Percentiles rank a stretch among this genome's conserved stretches.
Conservation (phyloP, 2,329 filamentous ascomycete species). For the Ophiosphaerella narmari region DNA sequence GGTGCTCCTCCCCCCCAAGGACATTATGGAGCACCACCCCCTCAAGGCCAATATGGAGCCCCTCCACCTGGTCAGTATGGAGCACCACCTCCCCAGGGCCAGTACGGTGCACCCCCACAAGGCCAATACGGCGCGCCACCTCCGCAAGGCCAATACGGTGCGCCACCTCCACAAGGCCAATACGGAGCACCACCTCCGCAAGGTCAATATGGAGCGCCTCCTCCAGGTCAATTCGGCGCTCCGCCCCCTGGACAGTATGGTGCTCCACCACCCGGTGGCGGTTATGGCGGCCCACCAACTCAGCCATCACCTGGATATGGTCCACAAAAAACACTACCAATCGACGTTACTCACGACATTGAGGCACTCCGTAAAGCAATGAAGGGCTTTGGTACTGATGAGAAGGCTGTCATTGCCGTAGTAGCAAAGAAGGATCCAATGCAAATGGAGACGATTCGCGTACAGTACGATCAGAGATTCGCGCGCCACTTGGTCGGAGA, state of each 20-base stretch:
- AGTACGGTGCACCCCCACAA: slow-evolving; percentile 29
- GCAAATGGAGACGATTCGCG: slow-evolving; percentile 68
- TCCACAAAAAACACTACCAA: slow-evolving; percentile 61
- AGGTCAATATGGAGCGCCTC: slow-evolving; percentile 33
- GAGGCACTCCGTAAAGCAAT: slow-evolving; percentile 78
- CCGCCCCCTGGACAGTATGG: slow-evolving; percentile 27
- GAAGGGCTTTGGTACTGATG: slow-evolving; percentile 93
- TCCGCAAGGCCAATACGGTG: slow-evolving; percentile 17
- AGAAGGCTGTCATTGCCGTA: slow-evolving; percentile 72
- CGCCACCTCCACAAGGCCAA: slow-evolving; percentile 19
- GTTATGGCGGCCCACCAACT: slow-evolving; percentile 45
- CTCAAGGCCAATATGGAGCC: slow-evolving; percentile 24
- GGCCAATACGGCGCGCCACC: slow-evolving; percentile 24
- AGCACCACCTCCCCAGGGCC: slow-evolving; percentile 21
- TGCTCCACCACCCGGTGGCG: slow-evolving; percentile 41
- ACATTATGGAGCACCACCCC: slow-evolving; percentile 26
- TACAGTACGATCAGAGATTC: slow-evolving; percentile 66
- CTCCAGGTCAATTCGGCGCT: slow-evolving; percentile 24
- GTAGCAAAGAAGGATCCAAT: slow-evolving; percentile 76
- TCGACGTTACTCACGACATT: slow-evolving; percentile 70
- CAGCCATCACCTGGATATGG: slow-evolving; percentile 73
- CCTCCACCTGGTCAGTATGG: slow-evolving; percentile 38
- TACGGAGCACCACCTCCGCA: slow-evolving; percentile 37
- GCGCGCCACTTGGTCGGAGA: slow-evolving; percentile 72
- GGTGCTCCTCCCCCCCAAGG: slow-evolving; percentile 35